These are phyloP conservation scores for Trichoderma citrinoviride DNA, from an alignment of 2,329 filamentous ascomycete genomes.

Conservation along the genomic window DNA sequence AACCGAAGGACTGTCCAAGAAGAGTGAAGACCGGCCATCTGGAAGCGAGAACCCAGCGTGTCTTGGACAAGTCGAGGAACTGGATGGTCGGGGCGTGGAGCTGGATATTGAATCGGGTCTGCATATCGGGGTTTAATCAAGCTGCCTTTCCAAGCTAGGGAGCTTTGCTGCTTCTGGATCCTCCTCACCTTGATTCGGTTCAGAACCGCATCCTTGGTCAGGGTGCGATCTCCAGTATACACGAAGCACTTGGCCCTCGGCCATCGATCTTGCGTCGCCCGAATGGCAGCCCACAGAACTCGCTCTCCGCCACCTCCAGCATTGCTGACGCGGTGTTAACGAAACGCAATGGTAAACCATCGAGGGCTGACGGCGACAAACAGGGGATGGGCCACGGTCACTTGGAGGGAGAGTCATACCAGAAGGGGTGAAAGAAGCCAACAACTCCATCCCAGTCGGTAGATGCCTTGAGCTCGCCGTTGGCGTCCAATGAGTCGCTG, in stretches of 20 bases:
- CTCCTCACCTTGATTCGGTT: constrained; percentile 64
- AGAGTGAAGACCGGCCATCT: constrained; percentile 93
- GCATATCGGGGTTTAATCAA: constrained; percentile 20
- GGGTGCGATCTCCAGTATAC: constrained; percentile 93
- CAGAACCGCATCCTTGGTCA: constrained; percentile 76
- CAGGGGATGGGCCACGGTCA: not conserved
- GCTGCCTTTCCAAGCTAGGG: not conserved
- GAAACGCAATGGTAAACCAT: constrained; percentile 1
- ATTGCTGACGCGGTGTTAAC: constrained; percentile 57
- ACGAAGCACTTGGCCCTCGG: constrained; percentile 86
- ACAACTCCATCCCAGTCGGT: constrained; percentile 77
- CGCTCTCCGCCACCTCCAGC: constrained; percentile 93
- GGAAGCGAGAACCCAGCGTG: constrained; percentile 79
- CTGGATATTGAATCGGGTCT: constrained; percentile 88
- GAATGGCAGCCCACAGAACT: constrained; percentile 93
- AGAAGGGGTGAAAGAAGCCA: constrained; percentile 97
- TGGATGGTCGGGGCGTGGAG: constrained; percentile 78
- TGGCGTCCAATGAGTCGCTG: constrained; percentile 64
- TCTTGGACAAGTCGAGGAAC: constrained; percentile 87
- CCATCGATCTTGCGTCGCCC: constrained; percentile 84
- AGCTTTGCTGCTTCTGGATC: not conserved
- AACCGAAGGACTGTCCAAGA: constrained; percentile 89
- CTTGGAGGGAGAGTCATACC: constrained; percentile 51
- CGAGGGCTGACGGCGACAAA: not conserved
- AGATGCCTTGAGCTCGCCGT: constrained; percentile 39